Conservation (phyloP, 108 stramenopile genomes). For the Discostella pseudostelligera region DNA sequence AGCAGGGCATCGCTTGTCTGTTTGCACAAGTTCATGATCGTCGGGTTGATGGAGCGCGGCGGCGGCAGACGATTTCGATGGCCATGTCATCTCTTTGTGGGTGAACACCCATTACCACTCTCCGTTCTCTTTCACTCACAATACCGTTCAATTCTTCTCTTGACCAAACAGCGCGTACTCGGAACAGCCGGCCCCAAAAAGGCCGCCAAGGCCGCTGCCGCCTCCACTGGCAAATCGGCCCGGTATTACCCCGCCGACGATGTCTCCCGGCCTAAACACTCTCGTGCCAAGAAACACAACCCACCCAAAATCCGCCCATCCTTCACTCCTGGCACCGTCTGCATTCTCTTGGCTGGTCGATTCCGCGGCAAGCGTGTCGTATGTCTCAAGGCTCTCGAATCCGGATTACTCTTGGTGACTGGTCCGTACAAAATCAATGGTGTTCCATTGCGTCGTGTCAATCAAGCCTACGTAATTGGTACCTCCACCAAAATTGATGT, state of each 20-base stretch:
- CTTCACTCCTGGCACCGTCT: conserved; percentile 97
- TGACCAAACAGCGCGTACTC: conserved; percentile 33
- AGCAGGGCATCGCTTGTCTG: background rate
- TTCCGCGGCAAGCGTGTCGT: conserved; percentile 99
- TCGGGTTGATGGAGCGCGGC: background rate
- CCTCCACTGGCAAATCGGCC: conserved; percentile 48
- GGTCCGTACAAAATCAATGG: conserved; percentile 99
- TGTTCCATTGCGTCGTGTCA: conserved; percentile 97
- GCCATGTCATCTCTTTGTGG: background rate
- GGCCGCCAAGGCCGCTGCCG: conserved; percentile 46
- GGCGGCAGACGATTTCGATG: no score
- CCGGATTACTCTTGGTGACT: conserved; percentile 95
- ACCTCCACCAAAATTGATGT: conserved; percentile 97
- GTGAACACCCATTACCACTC: background rate
- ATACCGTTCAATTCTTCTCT: background rate
- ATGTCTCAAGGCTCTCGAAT: conserved; percentile 94
- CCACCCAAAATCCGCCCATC: conserved; percentile 92
- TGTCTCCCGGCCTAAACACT: conserved; percentile 62
- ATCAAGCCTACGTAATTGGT: conserved; percentile 98
- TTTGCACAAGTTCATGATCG: background rate
- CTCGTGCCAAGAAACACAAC: conserved; percentile 73
- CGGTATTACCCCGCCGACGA: conserved; percentile 97
- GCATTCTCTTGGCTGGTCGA: conserved; percentile 97
- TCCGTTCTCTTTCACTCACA: conserved; percentile 3
- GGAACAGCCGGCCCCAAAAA: conserved; percentile 59